These are phyloP conservation scores for Pleurozium schreberi DNA, from an alignment of 225 moss, liverwort and hornwort species.

Conservation along the genomic window DNA sequence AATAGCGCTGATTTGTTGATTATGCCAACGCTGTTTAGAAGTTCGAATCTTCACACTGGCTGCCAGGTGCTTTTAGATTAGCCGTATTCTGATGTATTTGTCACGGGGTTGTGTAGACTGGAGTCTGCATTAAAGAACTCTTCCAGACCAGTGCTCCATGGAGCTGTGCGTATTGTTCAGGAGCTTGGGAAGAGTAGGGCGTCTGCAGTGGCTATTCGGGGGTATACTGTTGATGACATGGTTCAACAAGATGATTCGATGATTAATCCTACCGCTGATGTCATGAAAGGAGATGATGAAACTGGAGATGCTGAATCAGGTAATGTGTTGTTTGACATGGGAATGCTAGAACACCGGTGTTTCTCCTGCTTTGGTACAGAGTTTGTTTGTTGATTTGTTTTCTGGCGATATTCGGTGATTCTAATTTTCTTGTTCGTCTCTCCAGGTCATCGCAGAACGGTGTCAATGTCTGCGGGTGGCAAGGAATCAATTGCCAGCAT, in stretches of 20 bases:
- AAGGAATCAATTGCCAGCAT: conserved; percentile 81
- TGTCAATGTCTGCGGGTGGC: conserved; percentile 40
- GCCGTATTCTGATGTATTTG: not conserved
- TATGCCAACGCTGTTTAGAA: not conserved
- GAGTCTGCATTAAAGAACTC: conserved; percentile 81
- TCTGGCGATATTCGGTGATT: not conserved
- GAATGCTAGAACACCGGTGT: not conserved
- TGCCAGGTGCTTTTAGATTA: not conserved
- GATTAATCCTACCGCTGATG: conserved; percentile 53
- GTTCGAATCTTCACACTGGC: not conserved
- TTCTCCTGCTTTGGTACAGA: not conserved
- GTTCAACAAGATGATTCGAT: conserved; percentile 57
- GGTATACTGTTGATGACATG: conserved; percentile 80
- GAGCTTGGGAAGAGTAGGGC: conserved; percentile 99
- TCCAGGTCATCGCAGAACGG: conserved; percentile 50
- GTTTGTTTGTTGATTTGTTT: not conserved
- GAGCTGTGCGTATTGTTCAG: conserved; percentile 87
- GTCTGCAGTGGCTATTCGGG: conserved; percentile 75
- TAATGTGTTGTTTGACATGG: not conserved
- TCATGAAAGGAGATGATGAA: conserved; percentile 42
- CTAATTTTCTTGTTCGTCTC: not conserved
- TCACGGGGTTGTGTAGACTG: conserved; percentile 32
- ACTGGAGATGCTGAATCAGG: conserved; percentile 39
- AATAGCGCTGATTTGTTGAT: not conserved
- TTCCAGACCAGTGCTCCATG: conserved; percentile 94